Percentiles rank a stretch among this genome's conserved stretches.
These are phyloP conservation scores for Monosporascus sp. DNA, from an alignment of 2,329 filamentous ascomycete species.

Conservation along the genomic window DNA sequence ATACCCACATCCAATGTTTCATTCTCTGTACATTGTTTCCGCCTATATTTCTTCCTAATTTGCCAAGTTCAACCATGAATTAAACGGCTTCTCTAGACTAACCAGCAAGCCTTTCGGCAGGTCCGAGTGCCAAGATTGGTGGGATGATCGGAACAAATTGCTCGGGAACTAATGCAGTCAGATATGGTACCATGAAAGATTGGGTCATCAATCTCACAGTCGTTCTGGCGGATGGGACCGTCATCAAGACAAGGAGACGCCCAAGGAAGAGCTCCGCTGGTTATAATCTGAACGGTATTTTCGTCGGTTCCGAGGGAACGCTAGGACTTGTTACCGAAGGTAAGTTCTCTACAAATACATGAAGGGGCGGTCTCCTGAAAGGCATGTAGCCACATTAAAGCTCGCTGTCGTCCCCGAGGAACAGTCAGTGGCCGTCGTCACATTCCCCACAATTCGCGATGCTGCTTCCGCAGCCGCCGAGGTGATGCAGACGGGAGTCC, in stretches of 20 bases:
- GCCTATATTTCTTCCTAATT: background rate
- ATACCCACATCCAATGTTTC: no score
- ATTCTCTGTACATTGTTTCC: background rate
- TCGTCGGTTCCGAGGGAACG: conserved; percentile 78
- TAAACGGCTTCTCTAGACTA: conserved; percentile 23
- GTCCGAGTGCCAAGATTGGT: conserved; percentile 67
- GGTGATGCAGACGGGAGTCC: conserved; percentile 70
- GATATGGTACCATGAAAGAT: conserved; percentile 83
- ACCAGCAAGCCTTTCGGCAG: conserved; percentile 19
- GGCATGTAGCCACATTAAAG: conserved; percentile 62
- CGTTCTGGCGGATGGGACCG: conserved; percentile 69
- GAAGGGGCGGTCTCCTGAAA: background rate
- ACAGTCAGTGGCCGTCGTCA: conserved; percentile 72
- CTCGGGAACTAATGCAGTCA: conserved; percentile 73
- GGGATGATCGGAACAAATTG: conserved; percentile 80
- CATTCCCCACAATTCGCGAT: conserved; percentile 71
- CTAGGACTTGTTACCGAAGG: conserved; percentile 74
- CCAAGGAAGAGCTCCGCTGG: conserved; percentile 77
- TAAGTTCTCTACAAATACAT: conserved; percentile 14
- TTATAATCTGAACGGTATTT: conserved; percentile 76
- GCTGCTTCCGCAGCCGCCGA: conserved; percentile 69
- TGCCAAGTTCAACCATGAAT: conserved; percentile 30
- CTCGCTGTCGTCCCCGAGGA: conserved; percentile 71
- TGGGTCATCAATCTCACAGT: conserved; percentile 82
- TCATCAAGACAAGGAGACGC: conserved; percentile 74